Evolutionary conservation across 1,284 basidiomycete genomes (phyloP), one percentile per base, ranked within the genome.

Genomic region (Ustilago esculenta): DNA sequence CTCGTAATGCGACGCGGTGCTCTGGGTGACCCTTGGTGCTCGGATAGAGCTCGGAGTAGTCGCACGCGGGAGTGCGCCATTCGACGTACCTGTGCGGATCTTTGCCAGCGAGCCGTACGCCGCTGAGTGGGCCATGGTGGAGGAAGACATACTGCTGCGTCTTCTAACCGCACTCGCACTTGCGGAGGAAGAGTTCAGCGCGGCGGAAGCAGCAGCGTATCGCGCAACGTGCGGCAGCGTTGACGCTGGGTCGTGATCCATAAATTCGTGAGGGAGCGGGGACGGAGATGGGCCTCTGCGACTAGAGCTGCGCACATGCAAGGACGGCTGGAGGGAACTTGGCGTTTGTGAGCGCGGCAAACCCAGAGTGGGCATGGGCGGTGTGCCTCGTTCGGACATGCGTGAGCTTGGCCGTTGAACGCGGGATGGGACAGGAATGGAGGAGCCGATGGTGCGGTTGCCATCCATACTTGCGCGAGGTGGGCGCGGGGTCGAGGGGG

Each of bases 341-440:
- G 61, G 63, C 24, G 67, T 66, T 27, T 52, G 45, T 4, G 63
- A 65, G 6, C 69, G 60, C 12, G 72, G 58, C n/a, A 72, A 32
- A 1, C 65, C 64, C 1, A 72, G 23, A 32, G 49, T 53, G 1
- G 69, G 58, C 60, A 72, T 49, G 2, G 67, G 67, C 12, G 67
- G 67, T 3, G 67, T 65, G 8, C 49, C 53, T 12, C 48, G 30
- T 32, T 65, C 67, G 23, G 58, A 67, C 43, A 76, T 60, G 2
- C 75, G 39, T 11, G 75, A 76, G 21, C 52, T 58, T 7, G 75
- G 70, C 14, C 72, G 41, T 9, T 61, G 60, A 10, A 77, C 76
- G 14, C 68, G 52, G 8, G 71, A 60, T 0, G 78, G 73, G 10
- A 80, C 63, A 2, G 78, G 78, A 24, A 80, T 77, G 8, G 66